Evolutionary conservation across 768 basidiomycete genomes (phyloP), one percentile per base, ranked within the genome.

Genomic region (Chlorophyllum brunneum): DNA sequence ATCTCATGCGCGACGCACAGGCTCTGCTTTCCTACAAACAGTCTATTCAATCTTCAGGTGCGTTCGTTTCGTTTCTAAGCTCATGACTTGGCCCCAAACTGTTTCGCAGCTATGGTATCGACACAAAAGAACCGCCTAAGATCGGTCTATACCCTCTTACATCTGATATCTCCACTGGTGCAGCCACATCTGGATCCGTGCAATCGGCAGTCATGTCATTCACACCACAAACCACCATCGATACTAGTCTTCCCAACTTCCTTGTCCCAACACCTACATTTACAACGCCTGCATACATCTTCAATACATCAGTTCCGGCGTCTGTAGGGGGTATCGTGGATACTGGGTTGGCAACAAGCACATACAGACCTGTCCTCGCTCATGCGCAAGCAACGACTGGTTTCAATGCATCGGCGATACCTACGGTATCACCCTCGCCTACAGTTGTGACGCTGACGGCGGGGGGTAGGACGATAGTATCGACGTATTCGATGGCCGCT

Each of bases 41-140:
- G 87, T 91, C 0, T 92, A 91, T 63, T 83, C 86, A 4, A 72
- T 91, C 34, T 91, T 80, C 74, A 89, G 85, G 88, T 86, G 56
- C 54, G 63, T 49, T 34, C 20, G 51, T 46, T 29, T 20, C 15
- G 20, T 34, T 8, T 13, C n/a, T n/a, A 23, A 47, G 24, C 11
- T 27, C 23, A 24, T 20, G 7, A 39, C 26, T 50, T 49, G 44
- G 5, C 24, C 11, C 54, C 59, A 37, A 33, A 16, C 56, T 23
- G 9, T 37, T n/a, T 20, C 51, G 16, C n/a, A 91, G 88, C 62
- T 88, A 81, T 55, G 89, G 89, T 5, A 89, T 92, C 56, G 76
- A 86, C 59, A 65, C 67, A 30, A 82, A 83, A 55, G 89, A 92
- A 63, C 73, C 86, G 5, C 89, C 89, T 15, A 72, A 87, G 67